Conservation (phyloP, 1,139 yeast genomes). For the Suhomyces choctaworum region DNA sequence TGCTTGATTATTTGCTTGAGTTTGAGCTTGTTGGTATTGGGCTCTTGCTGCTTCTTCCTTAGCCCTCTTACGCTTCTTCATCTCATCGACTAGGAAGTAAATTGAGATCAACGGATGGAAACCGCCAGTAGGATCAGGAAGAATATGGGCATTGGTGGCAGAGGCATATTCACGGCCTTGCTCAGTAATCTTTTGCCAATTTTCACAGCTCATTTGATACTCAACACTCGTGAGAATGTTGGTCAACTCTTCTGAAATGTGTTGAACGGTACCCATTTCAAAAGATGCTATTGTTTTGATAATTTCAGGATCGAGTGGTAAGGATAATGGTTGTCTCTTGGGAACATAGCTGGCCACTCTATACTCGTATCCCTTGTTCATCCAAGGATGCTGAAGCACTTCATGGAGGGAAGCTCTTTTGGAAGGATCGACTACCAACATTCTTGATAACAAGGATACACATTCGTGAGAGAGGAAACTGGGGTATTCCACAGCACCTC, state of each 20-base stretch:
- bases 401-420: slow-evolving; percentile 80
- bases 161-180: slow-evolving; percentile 45
- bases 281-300: slow-evolving; percentile 74
- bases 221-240: slow-evolving; percentile 62
- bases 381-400: slow-evolving; percentile 91
- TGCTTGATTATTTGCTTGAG: slow-evolving; percentile 3
- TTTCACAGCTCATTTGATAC: slow-evolving; percentile 63
- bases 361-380: slow-evolving; percentile 82
- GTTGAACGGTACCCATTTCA: slow-evolving; percentile 73
- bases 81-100: slow-evolving; percentile 83
- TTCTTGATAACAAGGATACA: slow-evolving; percentile 75
- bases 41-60: slow-evolving; percentile 48
- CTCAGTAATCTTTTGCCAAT: slow-evolving; percentile 58
- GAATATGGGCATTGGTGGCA: slow-evolving; percentile 40
- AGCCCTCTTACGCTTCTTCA: slow-evolving; percentile 67
- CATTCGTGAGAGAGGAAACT: slow-evolving; percentile 78
- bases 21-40: slow-evolving; percentile 20
- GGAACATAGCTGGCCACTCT: slow-evolving; percentile 76
- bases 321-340: slow-evolving; percentile 65
- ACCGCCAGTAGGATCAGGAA: slow-evolving; percentile 82
- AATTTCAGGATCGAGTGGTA: slow-evolving; percentile 72
- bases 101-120: slow-evolving; percentile 88
- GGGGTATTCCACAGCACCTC: slow-evolving; percentile 93
- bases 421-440: slow-evolving; percentile 88
- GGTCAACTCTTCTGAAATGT: slow-evolving; percentile 58